These are phyloP conservation scores for Colletotrichum caudatum DNA, from an alignment of 2,329 filamentous ascomycete genomes.

Conservation along the genomic window DNA sequence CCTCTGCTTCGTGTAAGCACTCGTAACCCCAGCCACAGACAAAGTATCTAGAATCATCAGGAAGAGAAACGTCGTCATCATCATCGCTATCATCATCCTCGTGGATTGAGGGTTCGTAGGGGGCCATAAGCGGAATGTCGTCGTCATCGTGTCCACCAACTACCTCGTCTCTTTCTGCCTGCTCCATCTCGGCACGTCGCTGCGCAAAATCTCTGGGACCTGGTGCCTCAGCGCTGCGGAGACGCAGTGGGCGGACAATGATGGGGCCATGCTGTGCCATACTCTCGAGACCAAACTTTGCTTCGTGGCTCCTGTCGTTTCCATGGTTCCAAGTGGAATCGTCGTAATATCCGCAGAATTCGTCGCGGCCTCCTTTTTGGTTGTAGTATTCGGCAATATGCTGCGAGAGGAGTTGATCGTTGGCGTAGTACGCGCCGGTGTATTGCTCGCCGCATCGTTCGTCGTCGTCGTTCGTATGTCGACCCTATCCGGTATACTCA, in stretches of 20 bases:
- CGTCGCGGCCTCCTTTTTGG: constrained; percentile 19
- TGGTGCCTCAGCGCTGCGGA: constrained; percentile 9
- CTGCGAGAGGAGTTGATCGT: constrained; percentile 44
- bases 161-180: constrained; percentile 43
- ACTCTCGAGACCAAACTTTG: constrained; percentile 22
- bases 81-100: constrained; percentile 55
- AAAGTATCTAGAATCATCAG: constrained; percentile 71
- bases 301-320: constrained; percentile 26
- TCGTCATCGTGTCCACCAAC: constrained; percentile 43
- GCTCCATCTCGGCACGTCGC: constrained; percentile 36
- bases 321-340: constrained; percentile 25
- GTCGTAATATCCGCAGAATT: constrained; percentile 36
- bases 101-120: constrained; percentile 56
- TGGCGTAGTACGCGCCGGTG: constrained; percentile 36
- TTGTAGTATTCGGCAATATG: not conserved
- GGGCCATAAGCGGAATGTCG: constrained; percentile 54
- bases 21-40: constrained; percentile 80
- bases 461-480: constrained; percentile 34
- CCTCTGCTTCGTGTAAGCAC: constrained; percentile 94
- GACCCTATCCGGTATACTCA: constrained; percentile 57
- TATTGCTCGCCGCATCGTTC: constrained; percentile 47
- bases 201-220: constrained; percentile 23
- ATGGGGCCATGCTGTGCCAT: constrained; percentile 32
- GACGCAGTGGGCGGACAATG: constrained; percentile 27
- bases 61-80: constrained; percentile 73